Percentiles rank a stretch among this genome's conserved stretches.
These are phyloP conservation scores for Myxozyma neotropica DNA, from an alignment of 805 yeast genomes.

Conservation along the genomic window DNA sequence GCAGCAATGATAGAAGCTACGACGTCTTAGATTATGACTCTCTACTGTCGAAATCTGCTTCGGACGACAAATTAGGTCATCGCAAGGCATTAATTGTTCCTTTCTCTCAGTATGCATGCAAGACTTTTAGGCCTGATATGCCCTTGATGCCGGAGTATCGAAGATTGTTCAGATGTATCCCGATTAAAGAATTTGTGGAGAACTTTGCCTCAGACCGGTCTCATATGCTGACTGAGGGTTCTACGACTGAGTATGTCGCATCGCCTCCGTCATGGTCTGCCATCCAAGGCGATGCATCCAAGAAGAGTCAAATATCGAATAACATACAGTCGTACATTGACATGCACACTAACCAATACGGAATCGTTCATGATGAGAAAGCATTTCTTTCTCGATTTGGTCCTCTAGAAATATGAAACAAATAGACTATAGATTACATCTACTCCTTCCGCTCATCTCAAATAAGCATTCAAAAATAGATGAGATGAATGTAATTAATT, in stretches of 20 bases:
- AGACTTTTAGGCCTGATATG: conserved; percentile 5
- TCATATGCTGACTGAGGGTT: conserved; percentile 17
- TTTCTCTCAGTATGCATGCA: neutral
- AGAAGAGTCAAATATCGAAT: conserved; percentile 1
- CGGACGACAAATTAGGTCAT: neutral
- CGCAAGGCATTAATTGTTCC: conserved; percentile 1
- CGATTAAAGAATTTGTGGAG: neutral
- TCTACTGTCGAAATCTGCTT: neutral
- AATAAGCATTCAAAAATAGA: too few species aligned
- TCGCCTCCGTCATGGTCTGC: conserved; percentile 11
- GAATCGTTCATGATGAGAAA: conserved; percentile 2
- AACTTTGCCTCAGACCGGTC: conserved; percentile 27
- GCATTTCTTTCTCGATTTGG: conserved; percentile 1
- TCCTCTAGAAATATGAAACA: neutral
- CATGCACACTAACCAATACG: neutral
- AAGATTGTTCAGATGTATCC: conserved; percentile 8
- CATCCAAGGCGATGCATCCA: conserved; percentile 7
- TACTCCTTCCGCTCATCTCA: too few species aligned
- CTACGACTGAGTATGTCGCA: neutral
- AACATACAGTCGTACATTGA: conserved; percentile 5
- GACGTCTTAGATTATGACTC: conserved; percentile 22
- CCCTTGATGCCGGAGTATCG: neutral
- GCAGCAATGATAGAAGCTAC: neutral
- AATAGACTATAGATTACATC: too few species aligned
- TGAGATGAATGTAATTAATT: too few species aligned